Base-by-base conservation (phyloP, 169 alveolate species). In the Plasmodium gonderi region DNA sequence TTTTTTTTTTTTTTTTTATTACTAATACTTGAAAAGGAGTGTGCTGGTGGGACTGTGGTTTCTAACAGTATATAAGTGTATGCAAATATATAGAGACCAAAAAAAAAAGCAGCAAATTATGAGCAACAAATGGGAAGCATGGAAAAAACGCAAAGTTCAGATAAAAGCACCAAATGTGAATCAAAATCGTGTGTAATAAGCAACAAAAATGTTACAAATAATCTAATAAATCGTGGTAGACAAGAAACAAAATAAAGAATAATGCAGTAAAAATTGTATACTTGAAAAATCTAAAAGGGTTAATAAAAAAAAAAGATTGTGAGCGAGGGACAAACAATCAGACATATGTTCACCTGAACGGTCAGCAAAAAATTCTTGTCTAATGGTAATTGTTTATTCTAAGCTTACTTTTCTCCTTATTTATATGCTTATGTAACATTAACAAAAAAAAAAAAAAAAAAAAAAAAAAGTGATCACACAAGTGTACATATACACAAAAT, bases 371-470 rank as follows among this genome's bases (percentile, higher is more conserved):
- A 75, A 38, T 40, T 38, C 8, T 26, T 75, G 81, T 75, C 81
- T 75, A 75, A 75, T 75, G 54, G 33, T 60, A 20, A 40, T 36
- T 36, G 0, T 23, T 75, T 49, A 7, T 44, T 42, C n/a, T 23
- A 75, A 23, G 14, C 5, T 8, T 31, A 23, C 45, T 7, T 49
- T 40, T 23, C 23, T 23, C 38, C 31, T 40, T 33, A 36, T 75
- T 45, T 75, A 20, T 75, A 40, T 49, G 17, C 29, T 14, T 75
- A 75, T 75, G 81, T 14, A 9, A 75, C 81, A 20, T 75, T 20
- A 38, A 75, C 65, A 75, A 33, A 75, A 75, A 75, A 75, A 75
- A 75, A 40, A 17, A 75, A 67, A 67, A 40, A 75, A 4, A 40
- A n/a, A 74, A 38, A 74, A 74, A 74, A 36, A 75, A 40, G 29